Base-by-base conservation (phyloP, 2,329 filamentous ascomycete genomes). In the Trichoderma guizhouense region DNA sequence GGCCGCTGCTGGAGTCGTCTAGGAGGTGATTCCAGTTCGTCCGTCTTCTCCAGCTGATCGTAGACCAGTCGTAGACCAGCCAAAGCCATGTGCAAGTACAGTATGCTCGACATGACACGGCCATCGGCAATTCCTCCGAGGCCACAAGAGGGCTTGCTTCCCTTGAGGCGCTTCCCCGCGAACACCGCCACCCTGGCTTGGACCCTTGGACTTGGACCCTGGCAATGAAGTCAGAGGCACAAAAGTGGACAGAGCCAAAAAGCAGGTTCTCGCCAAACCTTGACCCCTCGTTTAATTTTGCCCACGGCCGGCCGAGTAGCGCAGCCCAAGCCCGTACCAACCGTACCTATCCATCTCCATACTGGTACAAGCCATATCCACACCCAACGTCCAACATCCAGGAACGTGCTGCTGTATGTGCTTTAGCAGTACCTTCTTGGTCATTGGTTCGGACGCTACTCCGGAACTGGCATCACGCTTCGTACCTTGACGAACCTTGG, bases 191-290 rank as follows among this genome's bases (percentile, higher is more conserved):
- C 60, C 71, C 71, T 60, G 55, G 71, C 64, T 63, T 61, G 62
- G 69, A 71, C 69, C 61, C 62, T 67, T 67, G 62, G 62, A 43
- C 53, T 34, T 57, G 51, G 62, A 57, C 28, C 62, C 63, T 55
- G 28, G 63, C 69, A 43, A 72, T 72, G 71, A 72, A 72, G 57
- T 72, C 64, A 72, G 71, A 69, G 64, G 57, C 64, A 55, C 43
- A 34, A 55, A 71, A 63, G 60, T 64, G 32, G 61, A 64, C 68
- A 32, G 58, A 28, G 39, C 47, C 26, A 30, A 18, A 63, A 71
- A 71, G 68, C 68, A 71, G 68, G 68, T 71, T 71, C 68, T 64
- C 57, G 67, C 55, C 67, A 62, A 69, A 69, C 57, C 67, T 69
- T 69, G 67, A 69, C 67, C 67, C 67, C 67, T 69, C 67, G 57